A percentile compares a stretch with the other conserved stretches of the same genome.
Conservation (phyloP, 176 grass and related monocot genomes). For the sorghum (Sorghum bicolor) region DNA sequence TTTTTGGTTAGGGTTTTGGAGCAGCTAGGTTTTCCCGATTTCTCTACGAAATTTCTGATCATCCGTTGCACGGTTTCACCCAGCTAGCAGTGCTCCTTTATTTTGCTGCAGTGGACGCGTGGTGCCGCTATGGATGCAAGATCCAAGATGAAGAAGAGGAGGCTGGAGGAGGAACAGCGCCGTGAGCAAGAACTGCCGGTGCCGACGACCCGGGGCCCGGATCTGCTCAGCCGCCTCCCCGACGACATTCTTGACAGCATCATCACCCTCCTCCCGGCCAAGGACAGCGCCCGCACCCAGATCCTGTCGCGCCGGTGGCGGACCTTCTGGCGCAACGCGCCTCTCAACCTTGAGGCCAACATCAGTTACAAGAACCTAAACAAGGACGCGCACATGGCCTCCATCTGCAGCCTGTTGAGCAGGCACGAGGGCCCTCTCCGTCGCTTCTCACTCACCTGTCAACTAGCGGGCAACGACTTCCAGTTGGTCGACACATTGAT, state of each 20-base stretch:
- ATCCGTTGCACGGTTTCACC: not conserved
- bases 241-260: not conserved
- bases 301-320: not conserved
- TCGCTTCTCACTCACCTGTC: not conserved
- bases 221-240: not conserved
- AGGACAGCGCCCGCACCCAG: not conserved
- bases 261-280: not conserved
- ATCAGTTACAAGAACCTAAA: not conserved
- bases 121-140: not conserved
- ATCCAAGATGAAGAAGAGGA: not conserved
- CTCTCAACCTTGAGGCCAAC: not conserved
- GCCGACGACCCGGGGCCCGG: not conserved
- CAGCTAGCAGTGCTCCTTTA: not conserved
- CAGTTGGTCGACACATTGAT: not conserved
- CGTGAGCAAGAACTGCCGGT: not conserved
- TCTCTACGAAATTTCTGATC: not conserved
- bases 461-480: too few species aligned
- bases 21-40: not conserved
- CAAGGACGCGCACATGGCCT: too few species aligned
- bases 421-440: not conserved
- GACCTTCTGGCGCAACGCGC: not conserved
- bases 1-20: not conserved
- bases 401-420: not conserved
- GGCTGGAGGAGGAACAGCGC: not conserved
- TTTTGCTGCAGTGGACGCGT: not conserved